phyloP scores from a whole-genome alignment of 1,284 basidiomycete species.

The Abortiporus biennis region DNA sequence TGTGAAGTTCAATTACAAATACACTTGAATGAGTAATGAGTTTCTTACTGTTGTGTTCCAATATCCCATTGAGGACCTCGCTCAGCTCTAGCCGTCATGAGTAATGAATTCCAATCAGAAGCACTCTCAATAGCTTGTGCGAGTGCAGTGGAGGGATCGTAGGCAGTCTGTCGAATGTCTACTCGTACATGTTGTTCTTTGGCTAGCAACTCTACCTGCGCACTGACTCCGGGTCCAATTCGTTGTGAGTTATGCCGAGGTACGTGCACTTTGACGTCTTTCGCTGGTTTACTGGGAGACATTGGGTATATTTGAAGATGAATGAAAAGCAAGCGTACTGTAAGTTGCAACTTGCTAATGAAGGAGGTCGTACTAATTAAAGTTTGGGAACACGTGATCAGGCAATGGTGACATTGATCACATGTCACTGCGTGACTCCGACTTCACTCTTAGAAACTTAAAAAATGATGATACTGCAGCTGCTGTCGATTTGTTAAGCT shows the following conservation, averaged over 20 bases:
- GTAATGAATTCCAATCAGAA: constrained; percentile 78
- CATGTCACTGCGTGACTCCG: too few species aligned
- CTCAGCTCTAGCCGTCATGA: constrained; percentile 70
- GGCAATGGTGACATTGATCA: too few species aligned
- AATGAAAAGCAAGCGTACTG: background rate
- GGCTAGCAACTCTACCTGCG: constrained; percentile 51
- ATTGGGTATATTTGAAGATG: constrained; percentile 27
- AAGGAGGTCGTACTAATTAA: too few species aligned
- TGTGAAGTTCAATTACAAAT: background rate
- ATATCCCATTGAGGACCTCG: constrained; percentile 83
- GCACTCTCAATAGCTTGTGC: constrained; percentile 65
- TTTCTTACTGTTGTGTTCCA: constrained; percentile 69
- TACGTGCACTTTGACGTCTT: constrained; percentile 55
- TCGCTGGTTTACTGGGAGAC: constrained; percentile 46
- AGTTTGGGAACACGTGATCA: too few species aligned
- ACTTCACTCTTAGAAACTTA: too few species aligned
- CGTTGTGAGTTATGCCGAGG: constrained; percentile 71
- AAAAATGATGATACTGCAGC: too few species aligned
- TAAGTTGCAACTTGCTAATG: too few species aligned
- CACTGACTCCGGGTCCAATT: constrained; percentile 54
- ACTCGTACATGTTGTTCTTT: constrained; percentile 41
- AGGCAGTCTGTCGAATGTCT: constrained; percentile 55
- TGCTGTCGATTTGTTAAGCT: too few species aligned
- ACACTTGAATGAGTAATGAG: background rate
- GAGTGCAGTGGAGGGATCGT: constrained; percentile 44